Conservation (phyloP, 768 basidiomycete genomes). For the Suillus luteus region DNA sequence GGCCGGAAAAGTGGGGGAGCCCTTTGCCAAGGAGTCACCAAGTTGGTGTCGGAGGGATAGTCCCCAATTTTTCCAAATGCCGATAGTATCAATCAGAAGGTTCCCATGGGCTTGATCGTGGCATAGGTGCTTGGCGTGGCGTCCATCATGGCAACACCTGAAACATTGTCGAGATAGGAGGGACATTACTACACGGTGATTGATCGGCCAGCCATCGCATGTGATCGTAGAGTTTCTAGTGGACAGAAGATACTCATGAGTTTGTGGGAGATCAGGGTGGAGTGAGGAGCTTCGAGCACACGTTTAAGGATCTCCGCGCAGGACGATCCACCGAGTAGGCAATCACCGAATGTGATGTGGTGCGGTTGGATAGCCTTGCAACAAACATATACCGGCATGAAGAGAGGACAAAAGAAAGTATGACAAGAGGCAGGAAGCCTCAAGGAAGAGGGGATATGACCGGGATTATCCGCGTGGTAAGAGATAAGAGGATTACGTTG, state of each 20-base stretch:
- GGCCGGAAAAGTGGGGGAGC: background rate
- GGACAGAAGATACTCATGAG: background rate
- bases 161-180: constrained; percentile 3
- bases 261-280: background rate
- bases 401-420: constrained; percentile 3
- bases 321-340: background rate
- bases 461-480: constrained; percentile 16
- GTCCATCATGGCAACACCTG: constrained; percentile 2
- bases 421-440: constrained; percentile 15
- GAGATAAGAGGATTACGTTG: constrained; percentile 10
- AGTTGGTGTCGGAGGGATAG: background rate
- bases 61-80: background rate
- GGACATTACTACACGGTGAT: background rate
- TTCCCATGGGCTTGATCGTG: constrained; percentile 9
- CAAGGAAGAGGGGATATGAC: constrained; percentile 13
- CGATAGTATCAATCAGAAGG: constrained; percentile 4
- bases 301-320: background rate
- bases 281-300: constrained; percentile 1
- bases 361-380: background rate
- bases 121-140: background rate
- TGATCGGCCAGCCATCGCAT: constrained; percentile 1
- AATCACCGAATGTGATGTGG: background rate
- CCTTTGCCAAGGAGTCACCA: constrained; percentile 1
- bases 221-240: background rate
- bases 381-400: background rate